Evolutionary conservation across 2,329 filamentous ascomycete species (phyloP).

Genomic region (Colletotrichum sojae): DNA sequence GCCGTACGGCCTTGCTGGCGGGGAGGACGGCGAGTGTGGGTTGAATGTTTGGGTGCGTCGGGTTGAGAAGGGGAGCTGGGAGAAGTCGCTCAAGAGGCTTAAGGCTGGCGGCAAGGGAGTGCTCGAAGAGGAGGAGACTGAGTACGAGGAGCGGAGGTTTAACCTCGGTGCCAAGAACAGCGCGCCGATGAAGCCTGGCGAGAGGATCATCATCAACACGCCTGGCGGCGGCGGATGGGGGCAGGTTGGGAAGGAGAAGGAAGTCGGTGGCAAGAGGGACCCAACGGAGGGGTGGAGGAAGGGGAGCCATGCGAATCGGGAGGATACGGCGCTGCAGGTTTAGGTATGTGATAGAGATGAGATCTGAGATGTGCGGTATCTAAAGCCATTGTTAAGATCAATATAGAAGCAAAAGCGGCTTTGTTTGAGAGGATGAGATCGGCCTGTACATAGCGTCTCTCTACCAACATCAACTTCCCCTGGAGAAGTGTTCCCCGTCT

Average conservation of each 20-base stretch:
- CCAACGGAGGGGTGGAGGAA: constrained; percentile 66
- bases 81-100: constrained; percentile 58
- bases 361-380: not conserved
- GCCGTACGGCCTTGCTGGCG: constrained; percentile 86
- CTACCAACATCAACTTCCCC: too few species aligned
- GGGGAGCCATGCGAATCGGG: constrained; percentile 69
- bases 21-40: constrained; percentile 82
- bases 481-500: too few species aligned
- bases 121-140: constrained; percentile 51
- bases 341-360: constrained; percentile 44
- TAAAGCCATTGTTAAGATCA: too few species aligned
- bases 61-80: constrained; percentile 71
- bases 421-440: too few species aligned
- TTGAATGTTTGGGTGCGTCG: constrained; percentile 90
- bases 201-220: constrained; percentile 83
- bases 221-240: constrained; percentile 88
- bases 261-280: constrained; percentile 67
- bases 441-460: too few species aligned
- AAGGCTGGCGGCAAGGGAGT: constrained; percentile 46
- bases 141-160: constrained; percentile 73
- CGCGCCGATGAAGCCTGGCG: constrained; percentile 81
- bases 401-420: too few species aligned
- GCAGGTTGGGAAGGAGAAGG: constrained; percentile 68
- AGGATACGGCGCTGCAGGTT: constrained; percentile 72
- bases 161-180: constrained; percentile 87